Base-by-base conservation (phyloP, 306 rosid species). In the Cucurbita argyrosperma region DNA sequence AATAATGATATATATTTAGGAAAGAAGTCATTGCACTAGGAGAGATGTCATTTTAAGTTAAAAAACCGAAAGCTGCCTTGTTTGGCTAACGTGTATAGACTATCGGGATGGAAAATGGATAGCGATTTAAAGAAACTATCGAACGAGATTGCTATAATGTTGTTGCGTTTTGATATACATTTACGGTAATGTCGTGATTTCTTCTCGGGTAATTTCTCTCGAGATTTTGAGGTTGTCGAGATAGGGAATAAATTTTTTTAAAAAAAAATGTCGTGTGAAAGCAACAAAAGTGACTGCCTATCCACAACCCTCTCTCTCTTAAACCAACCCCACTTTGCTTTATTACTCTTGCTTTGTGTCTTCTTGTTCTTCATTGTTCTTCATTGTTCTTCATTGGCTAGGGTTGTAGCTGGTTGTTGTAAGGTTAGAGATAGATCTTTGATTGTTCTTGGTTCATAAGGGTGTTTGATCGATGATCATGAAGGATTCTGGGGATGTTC, bases 231-330 rank as follows among this genome's bases (percentile, higher is more conserved):
- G 35, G 35, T 2, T 30, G 35, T 30, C 35, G 35, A 30, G 35
- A 30, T 30, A 3, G 35, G 0, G 4, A 30, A 30, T 30, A 30
- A 30, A 30, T n/a, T n/a, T n/a, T n/a, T n/a, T n/a, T n/a, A 30
- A 30, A 30, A 30, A 30, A 30, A 30, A 30, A 30, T 30, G 90
- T 90, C 98, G 92, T 90, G 98, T 82, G 90, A 94, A 94, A 87
- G 89, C 96, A 90, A 94, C 97, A 94, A 94, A 90, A 94, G 92
- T 83, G 98, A 94, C 98, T 84, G 88, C 65, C 84, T 96, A 94
- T 94, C 98, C 92, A 89, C 84, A 94, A 82, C 90, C 96, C 97
- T 30, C 35, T 30, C 35, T 30, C 37, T 42, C 74, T 46, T 68
- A 47, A 87, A 92, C 96, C 90, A 88, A 90, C 93, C 94, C 86